Conservation (phyloP, 306 rosid species). For the Glycine latifolia region DNA sequence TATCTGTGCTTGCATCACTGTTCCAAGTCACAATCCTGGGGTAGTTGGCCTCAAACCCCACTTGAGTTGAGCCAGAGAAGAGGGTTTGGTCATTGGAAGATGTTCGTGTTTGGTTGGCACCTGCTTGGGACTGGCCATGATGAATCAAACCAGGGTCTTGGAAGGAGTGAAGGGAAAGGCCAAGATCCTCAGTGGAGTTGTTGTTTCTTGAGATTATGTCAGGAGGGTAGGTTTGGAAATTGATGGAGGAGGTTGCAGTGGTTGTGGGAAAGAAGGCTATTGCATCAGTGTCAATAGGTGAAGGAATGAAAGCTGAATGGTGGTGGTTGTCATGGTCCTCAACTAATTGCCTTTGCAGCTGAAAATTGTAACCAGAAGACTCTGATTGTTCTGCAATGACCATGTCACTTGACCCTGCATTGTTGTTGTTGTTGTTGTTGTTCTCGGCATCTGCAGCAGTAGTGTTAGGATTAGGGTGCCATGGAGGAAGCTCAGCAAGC, state of each 20-base stretch:
- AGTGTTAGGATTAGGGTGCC: slow-evolving; percentile 55
- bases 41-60: slow-evolving; percentile 62
- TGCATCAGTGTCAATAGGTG: slow-evolving; percentile 54
- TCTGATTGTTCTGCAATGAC: slow-evolving; percentile 64
- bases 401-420: slow-evolving; percentile 56
- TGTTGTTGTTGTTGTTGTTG: slow-evolving; percentile 20
- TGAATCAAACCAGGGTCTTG: slow-evolving; percentile 58
- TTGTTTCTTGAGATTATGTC: slow-evolving; percentile 58
- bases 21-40: slow-evolving; percentile 69
- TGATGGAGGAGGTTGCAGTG: slow-evolving; percentile 61
- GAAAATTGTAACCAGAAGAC: slow-evolving; percentile 69
- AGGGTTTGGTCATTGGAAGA: slow-evolving; percentile 53
- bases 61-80: slow-evolving; percentile 52
- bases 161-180: slow-evolving; percentile 80
- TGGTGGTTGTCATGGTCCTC: slow-evolving; percentile 45
- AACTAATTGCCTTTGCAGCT: slow-evolving; percentile 60
- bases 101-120: slow-evolving; percentile 47
- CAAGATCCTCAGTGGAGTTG: slow-evolving; percentile 68
- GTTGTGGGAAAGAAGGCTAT: slow-evolving; percentile 74
- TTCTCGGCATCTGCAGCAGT: slow-evolving; percentile 38
- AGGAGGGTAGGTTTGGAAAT: slow-evolving; percentile 67
- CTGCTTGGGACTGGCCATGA: slow-evolving; percentile 54
- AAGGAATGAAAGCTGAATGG: slow-evolving; percentile 56
- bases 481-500: slow-evolving; percentile 83
- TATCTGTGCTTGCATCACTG: slow-evolving; percentile 49